Conservation (phyloP, 306 rosid species). For the Prosopis cineraria region DNA sequence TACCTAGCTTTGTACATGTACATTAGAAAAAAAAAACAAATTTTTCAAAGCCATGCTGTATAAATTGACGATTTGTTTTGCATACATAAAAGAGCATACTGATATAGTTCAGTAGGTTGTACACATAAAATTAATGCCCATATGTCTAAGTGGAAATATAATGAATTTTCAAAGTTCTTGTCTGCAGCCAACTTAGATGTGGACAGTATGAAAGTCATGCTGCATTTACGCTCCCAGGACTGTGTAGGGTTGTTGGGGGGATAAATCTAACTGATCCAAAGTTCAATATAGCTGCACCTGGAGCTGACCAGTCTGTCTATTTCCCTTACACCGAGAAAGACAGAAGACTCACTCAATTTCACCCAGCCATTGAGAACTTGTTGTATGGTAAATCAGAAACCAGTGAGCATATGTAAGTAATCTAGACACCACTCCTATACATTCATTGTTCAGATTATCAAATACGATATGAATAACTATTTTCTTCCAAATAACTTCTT, state of each 20-base stretch:
- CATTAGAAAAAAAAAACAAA: neutral
- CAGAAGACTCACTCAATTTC: conserved; percentile 53
- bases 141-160: neutral
- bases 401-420: conserved; percentile 69
- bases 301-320: conserved; percentile 86
- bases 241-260: conserved; percentile 87
- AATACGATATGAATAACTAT: neutral
- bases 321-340: conserved; percentile 69
- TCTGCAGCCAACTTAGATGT: conserved; percentile 79
- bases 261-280: conserved; percentile 86
- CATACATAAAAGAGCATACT: neutral
- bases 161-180: conserved; percentile 27
- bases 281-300: conserved; percentile 95
- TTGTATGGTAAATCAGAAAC: conserved; percentile 62
- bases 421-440: neutral
- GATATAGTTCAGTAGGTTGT: neutral
- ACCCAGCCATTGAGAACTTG: conserved; percentile 71
- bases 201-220: conserved; percentile 91
- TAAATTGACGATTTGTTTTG: neutral
- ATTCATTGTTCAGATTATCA: neutral
- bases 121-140: neutral
- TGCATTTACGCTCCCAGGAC: conserved; percentile 87
- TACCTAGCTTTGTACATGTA: neutral
- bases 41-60: neutral
- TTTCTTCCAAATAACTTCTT: conserved; percentile 5